Evolutionary conservation across 768 basidiomycete species (phyloP), one percentile per base, ranked within the genome.

Genomic region (Amanita polypyramis): DNA sequence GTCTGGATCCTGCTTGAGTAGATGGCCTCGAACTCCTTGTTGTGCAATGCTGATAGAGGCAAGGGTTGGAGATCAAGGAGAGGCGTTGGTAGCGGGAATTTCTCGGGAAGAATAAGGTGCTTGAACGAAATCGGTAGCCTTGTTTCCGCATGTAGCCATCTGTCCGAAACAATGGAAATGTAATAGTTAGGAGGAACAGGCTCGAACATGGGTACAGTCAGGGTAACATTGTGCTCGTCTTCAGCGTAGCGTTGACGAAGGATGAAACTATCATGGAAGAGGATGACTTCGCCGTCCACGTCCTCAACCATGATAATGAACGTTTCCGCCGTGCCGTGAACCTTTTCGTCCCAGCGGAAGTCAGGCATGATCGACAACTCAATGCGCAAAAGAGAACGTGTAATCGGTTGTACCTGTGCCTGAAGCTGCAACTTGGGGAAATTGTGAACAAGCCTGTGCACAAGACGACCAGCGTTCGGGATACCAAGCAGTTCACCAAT

Each of bases 121-220:
- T 95, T 96, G 80, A 99, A 98, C 0, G 91, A 94, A 43, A 98
- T 87, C 0, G 96, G 94, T 0, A 98, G 70, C 9, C 91, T 80
- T 0, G 94, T 98, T 66, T 97, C 93, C 1, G 93, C 79, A 55
- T 98, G 94, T 32, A 97, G 58, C 95, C 96, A 99, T 29, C 90
- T 79, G 60, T 99, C 95, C 2, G 94, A 95, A 51, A 95, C 77
- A 49, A 98, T 70, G 5, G 89, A 91, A 60, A 99, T 92, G 64
- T 91, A 98, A 70, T 98, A 98, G 63, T 98, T 98, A 1, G 96
- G 96, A 15, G 96, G 95, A 11, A 96, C 85, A 0, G 96, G 95
- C 58, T 98, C 95, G 57, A 85, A 90, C 79, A 99, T 95, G 0
- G 93, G 92, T 1, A 97, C 90, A 0, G 90, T 96, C 53, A 99